Conservation (phyloP, 2,329 filamentous ascomycete genomes). For the Nannizziopsis arthrosporioides region DNA sequence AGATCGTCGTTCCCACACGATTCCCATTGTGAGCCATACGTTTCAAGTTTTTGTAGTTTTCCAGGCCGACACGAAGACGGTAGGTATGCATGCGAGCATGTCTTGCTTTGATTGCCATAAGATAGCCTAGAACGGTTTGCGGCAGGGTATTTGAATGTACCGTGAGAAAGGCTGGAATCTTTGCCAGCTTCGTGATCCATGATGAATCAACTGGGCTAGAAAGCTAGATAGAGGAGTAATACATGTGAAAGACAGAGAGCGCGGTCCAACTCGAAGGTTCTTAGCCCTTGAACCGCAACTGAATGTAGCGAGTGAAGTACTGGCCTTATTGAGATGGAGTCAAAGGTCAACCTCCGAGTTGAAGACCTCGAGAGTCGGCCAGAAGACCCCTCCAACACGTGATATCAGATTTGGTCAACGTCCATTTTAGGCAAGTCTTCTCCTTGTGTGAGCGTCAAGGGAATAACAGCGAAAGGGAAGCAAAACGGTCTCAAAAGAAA, state of each 20-base stretch:
- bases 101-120: slow-evolving; percentile 1
- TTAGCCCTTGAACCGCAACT: too few species aligned
- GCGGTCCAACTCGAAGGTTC: too few species aligned
- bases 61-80: background rate
- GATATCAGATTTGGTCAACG: background rate
- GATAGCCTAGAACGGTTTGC: background rate
- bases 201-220: too few species aligned
- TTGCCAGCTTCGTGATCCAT: slow-evolving; percentile 3
- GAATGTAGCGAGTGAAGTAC: too few species aligned
- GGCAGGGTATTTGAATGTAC: slow-evolving; percentile 4
- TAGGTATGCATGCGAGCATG: background rate
- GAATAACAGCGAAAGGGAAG: background rate
- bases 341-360: too few species aligned
- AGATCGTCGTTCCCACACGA: slow-evolving; percentile 19
- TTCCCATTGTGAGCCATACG: background rate
- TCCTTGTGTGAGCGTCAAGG: background rate
- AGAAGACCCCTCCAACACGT: slow-evolving; percentile 2
- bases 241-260: too few species aligned
- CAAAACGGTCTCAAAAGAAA: background rate
- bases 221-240: too few species aligned
- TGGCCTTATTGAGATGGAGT: too few species aligned
- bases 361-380: background rate
- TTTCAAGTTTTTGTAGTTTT: background rate
- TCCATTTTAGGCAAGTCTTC: slow-evolving; percentile 7
- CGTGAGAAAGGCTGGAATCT: background rate